Conservation (phyloP, 208 protist genomes). For the Porcisia hertigi region DNA sequence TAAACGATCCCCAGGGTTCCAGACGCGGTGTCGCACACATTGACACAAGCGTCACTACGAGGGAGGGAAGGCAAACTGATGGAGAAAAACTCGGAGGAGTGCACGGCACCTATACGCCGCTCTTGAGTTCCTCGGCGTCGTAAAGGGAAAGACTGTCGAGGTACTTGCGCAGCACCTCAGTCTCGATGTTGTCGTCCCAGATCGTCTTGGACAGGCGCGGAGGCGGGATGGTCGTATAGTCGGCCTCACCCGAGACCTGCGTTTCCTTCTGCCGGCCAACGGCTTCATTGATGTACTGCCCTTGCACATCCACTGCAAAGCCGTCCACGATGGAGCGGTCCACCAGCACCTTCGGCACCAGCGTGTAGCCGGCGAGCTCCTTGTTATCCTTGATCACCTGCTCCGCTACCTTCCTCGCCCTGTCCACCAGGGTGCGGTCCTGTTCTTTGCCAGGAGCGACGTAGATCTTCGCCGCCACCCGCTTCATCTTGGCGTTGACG, state of each 20-base stretch:
- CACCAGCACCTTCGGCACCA: slow-evolving; percentile 77
- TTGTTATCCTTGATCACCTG: slow-evolving; percentile 65
- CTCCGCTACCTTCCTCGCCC: slow-evolving; percentile 78
- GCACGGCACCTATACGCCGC: slow-evolving; percentile 61
- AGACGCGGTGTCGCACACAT: neutral
- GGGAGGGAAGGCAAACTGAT: neutral
- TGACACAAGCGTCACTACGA: neutral
- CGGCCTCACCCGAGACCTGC: slow-evolving; percentile 50
- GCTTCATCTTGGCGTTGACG: slow-evolving; percentile 88
- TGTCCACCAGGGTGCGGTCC: slow-evolving; percentile 42
- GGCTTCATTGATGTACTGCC: slow-evolving; percentile 79
- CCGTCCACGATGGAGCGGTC: slow-evolving; percentile 85
- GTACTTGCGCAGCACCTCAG: slow-evolving; percentile 84
- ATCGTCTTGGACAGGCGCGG: slow-evolving; percentile 56
- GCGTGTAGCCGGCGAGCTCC: slow-evolving; percentile 64
- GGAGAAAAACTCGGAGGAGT: neutral
- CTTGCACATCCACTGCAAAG: slow-evolving; percentile 87
- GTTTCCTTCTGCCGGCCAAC: slow-evolving; percentile 52
- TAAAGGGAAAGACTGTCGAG: slow-evolving; percentile 82
- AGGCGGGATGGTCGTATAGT: slow-evolving; percentile 84
- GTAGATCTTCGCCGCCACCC: slow-evolving; percentile 79
- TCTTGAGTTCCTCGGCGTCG: slow-evolving; percentile 87
- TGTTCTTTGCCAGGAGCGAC: slow-evolving; percentile 69
- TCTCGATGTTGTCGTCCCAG: slow-evolving; percentile 90
- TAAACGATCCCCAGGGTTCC: neutral